phyloP scores from a whole-genome alignment of 2,329 filamentous ascomycete genomes.

The Pseudogymnoascus sp. region DNA sequence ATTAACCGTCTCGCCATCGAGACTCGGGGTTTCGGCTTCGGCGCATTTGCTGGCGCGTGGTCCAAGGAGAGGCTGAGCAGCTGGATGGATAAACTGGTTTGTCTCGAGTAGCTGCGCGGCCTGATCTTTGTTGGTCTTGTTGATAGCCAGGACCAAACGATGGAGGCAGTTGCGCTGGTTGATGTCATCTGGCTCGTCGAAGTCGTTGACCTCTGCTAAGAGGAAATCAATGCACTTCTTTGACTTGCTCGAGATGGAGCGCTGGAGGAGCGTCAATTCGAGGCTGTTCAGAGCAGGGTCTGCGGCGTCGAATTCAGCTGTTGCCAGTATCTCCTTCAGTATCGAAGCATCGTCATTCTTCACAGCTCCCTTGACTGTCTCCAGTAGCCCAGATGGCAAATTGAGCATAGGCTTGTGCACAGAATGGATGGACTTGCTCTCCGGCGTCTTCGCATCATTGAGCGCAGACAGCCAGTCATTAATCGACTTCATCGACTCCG shows the following conservation, averaged over 20 bases:
- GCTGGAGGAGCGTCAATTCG: conserved; percentile 73
- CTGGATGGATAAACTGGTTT: conserved; percentile 65
- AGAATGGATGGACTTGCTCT: conserved; percentile 63
- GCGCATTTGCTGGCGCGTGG: conserved; percentile 56
- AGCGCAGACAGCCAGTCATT: conserved; percentile 88
- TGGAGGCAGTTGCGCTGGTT: conserved; percentile 93
- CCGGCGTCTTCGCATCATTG: conserved; percentile 69
- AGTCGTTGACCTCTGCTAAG: conserved; percentile 57
- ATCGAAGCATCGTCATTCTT: conserved; percentile 56
- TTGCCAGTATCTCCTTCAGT: conserved; percentile 50
- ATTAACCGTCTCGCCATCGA: conserved; percentile 69
- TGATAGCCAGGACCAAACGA: conserved; percentile 84
- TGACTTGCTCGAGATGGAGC: conserved; percentile 64
- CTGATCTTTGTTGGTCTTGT: conserved; percentile 53
- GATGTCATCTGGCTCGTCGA: conserved; percentile 86
- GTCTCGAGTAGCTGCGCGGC: conserved; percentile 36
- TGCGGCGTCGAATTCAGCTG: conserved; percentile 47
- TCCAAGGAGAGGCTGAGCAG: conserved; percentile 58
- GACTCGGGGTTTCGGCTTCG: conserved; percentile 58
- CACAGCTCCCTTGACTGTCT: conserved; percentile 65
- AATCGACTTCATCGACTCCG: conserved; percentile 57
- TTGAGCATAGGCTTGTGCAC: conserved; percentile 64
- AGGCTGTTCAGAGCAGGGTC: conserved; percentile 54
- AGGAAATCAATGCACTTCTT: conserved; percentile 65
- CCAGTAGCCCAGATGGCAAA: conserved; percentile 60